A percentile compares a stretch with the other conserved stretches of the same genome.
Conservation (phyloP, 2,329 filamentous ascomycete species). For the Ustilaginoidea virens region DNA sequence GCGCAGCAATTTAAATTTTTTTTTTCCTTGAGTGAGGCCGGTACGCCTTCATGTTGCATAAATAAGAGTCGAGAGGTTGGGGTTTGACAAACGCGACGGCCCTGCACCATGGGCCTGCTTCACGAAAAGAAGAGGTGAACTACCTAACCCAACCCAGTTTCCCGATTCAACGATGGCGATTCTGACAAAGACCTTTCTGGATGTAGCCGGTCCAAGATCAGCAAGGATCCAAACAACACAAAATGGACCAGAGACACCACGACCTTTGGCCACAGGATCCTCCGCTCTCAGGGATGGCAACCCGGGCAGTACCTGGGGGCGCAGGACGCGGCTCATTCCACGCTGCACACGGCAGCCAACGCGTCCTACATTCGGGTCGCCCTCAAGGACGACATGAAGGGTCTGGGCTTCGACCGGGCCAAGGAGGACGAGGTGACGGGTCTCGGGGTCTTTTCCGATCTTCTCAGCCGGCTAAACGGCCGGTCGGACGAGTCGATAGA, state of each 20-base stretch:
- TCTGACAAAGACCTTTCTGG: too few species aligned
- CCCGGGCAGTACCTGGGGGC: constrained; percentile 74
- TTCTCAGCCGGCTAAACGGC: constrained; percentile 81
- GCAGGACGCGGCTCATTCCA: constrained; percentile 57
- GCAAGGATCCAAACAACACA: constrained; percentile 88
- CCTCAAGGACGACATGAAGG: constrained; percentile 82
- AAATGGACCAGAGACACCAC: constrained; percentile 73
- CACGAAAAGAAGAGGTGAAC: constrained; percentile 20
- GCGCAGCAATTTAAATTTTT: too few species aligned
- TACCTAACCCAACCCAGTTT: too few species aligned
- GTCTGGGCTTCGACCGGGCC: constrained; percentile 67
- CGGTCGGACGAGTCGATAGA: constrained; percentile 60
- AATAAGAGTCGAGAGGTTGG: background rate
- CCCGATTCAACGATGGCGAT: too few species aligned
- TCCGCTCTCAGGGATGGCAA: constrained; percentile 79
- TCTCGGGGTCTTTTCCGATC: constrained; percentile 69
- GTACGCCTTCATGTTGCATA: too few species aligned
- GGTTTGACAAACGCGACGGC: constrained; percentile 1
- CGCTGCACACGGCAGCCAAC: constrained; percentile 65
- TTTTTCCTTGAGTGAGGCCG: too few species aligned
- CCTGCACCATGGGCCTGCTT: constrained; percentile 19
- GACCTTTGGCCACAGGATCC: constrained; percentile 79
- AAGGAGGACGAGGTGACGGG: constrained; percentile 69
- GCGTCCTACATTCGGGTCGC: constrained; percentile 72
- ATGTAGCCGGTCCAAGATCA: constrained; percentile 53